Conservation (phyloP, 768 basidiomycete species). For the Hygrophorus pudorinus region DNA sequence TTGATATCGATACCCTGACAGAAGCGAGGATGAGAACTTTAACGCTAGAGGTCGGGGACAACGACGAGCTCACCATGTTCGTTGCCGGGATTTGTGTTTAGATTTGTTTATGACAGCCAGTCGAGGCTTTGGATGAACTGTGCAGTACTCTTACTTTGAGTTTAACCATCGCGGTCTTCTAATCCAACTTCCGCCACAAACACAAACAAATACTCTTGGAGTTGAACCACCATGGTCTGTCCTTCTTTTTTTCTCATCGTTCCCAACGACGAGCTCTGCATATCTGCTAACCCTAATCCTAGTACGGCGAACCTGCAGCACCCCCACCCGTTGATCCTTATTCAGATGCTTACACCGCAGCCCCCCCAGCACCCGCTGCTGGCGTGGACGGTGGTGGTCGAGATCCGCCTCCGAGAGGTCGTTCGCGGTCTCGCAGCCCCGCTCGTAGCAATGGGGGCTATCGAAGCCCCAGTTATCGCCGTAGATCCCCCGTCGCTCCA, state of each 20-base stretch:
- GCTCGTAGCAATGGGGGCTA: slow-evolving; percentile 38
- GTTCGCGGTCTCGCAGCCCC: slow-evolving; percentile 70
- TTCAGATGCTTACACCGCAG: slow-evolving; percentile 71
- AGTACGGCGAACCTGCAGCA: slow-evolving; percentile 58
- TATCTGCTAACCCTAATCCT: slow-evolving; percentile 10
- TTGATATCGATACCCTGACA: slow-evolving; percentile 89
- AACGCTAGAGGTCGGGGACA: slow-evolving; percentile 15
- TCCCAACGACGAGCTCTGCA: slow-evolving; percentile 9
- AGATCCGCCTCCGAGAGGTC: slow-evolving; percentile 44
- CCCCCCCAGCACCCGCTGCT: slow-evolving; percentile 37
- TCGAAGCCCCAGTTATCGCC: slow-evolving; percentile 47
- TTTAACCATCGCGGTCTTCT: slow-evolving; percentile 10
- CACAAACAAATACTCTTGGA: slow-evolving; percentile 35
- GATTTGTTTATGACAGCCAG: slow-evolving; percentile 17
- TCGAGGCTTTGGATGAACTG: slow-evolving; percentile 2
- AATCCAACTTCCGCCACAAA: slow-evolving; percentile 22
- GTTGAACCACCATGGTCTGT: slow-evolving; percentile 68
- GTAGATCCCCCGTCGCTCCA: slow-evolving; percentile 45
- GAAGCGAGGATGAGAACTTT: slow-evolving; percentile 13
- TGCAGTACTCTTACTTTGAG: not conserved
- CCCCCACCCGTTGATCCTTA: slow-evolving; percentile 65
- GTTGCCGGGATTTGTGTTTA: not conserved
- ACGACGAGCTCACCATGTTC: slow-evolving; percentile 72
- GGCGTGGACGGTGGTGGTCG: slow-evolving; percentile 38
- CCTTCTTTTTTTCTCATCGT: slow-evolving; percentile 2